Base-by-base conservation (phyloP, 1,139 yeast genomes). In the Geotrichum phurueaensis region DNA sequence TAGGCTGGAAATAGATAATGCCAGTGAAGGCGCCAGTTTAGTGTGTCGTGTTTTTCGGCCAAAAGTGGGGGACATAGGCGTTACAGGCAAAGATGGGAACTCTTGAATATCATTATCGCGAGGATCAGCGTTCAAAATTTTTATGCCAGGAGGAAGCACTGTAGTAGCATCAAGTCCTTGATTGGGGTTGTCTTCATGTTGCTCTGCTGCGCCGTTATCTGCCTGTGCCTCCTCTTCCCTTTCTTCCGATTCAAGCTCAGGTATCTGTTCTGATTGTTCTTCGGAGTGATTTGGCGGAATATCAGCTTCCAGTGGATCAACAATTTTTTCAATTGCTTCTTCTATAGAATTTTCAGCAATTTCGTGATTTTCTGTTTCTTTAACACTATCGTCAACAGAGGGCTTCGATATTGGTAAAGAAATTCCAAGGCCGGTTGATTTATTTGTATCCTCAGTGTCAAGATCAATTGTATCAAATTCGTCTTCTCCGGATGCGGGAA, bases 11-110 rank as follows among this genome's bases (percentile, higher is more conserved):
- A 67, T 60, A 4, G 75, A 71, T 18, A 70, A 63, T 2, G 74
- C 74, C n/a, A 70, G 62, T 2, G 75, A 71, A 3, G 71, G 70
- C 3, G 71, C 64, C 23, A 73, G 65, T 10, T 65, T 59, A 43
- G 65, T 60, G 9, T 62, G 66, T n/a, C 64, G 56, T n/a, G 45
- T 10, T 18, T 39, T 54, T 27, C 57, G 51, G 9, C 27, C 31
- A 45, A 15, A 15, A 22, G 20, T 48, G n/a, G 51, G 50, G 15
- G 25, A 23, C 23, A 25, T 53, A 1, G 60, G 60, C 7, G 51
- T 54, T 4, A 27, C 50, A 6, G 61, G 61, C 23, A 59, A 25
- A 4, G 61, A 36, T 31, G 61, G 61, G 36, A 59, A 59, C 43
- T 55, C 53, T 25, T 48, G 45, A 9, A 59, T 59, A 25, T 54